phyloP scores from a whole-genome alignment of 129 eudicot species.

The Chrysanthemum seticuspe region DNA sequence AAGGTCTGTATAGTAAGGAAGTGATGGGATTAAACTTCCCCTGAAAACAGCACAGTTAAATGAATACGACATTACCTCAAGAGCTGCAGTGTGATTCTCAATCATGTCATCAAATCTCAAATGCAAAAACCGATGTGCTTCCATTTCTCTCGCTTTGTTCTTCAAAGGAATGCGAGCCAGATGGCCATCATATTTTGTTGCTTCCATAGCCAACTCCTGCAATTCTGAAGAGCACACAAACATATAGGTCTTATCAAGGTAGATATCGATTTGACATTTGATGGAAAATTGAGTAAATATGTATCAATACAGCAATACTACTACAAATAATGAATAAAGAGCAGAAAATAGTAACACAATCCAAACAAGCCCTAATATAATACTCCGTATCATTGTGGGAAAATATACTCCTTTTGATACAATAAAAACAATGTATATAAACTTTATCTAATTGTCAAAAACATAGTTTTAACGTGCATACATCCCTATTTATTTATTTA shows the following conservation, averaged over 20 bases:
- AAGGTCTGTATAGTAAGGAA: no score
- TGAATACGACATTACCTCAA: slow-evolving; percentile 38
- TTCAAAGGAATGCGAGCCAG: slow-evolving; percentile 66
- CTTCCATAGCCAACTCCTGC: slow-evolving; percentile 56
- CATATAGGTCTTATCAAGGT: neutral
- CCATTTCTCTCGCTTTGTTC: slow-evolving; percentile 52
- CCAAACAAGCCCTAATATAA: no score
- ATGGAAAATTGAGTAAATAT: no score
- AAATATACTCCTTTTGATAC: no score
- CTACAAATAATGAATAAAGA: no score
- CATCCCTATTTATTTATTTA: neutral
- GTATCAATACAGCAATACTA: no score
- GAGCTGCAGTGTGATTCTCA: slow-evolving; percentile 33
- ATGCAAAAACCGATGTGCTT: slow-evolving; percentile 64
- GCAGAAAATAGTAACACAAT: no score
- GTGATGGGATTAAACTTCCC: no score
- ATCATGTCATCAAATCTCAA: slow-evolving; percentile 39
- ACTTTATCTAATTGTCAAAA: neutral
- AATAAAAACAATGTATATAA: no score
- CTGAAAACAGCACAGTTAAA: no score
- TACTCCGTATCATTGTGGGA: no score
- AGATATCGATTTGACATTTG: no score
- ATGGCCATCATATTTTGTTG: slow-evolving; percentile 60
- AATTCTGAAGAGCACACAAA: slow-evolving; percentile 47
- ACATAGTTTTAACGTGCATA: neutral